Percentiles rank a stretch among this genome's conserved stretches.
phyloP scores from a whole-genome alignment of 257 asterid species.

The Parsonsia alboflavescens region DNA sequence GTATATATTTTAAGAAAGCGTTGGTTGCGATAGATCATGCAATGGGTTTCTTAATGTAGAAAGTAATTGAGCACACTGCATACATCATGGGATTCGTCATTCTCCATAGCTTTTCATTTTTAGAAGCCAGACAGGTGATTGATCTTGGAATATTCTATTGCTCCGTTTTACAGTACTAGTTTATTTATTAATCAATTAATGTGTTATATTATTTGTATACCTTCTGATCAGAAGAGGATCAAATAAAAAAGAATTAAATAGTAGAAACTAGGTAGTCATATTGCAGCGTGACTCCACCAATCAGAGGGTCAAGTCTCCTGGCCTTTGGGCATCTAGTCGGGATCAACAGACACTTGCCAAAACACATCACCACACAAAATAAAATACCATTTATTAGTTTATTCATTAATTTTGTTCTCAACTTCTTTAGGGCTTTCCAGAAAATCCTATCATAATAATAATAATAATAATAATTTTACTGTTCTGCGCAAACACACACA shows the following conservation, averaged over 20 bases:
- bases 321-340: slow-evolving; percentile 18
- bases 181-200: neutral
- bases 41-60: slow-evolving; percentile 3
- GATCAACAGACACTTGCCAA: slow-evolving; percentile 26
- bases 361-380: slow-evolving; percentile 19
- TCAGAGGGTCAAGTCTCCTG: slow-evolving; percentile 8
- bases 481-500: no score
- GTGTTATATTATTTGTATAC: neutral
- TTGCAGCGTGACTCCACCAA: slow-evolving; percentile 4
- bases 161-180: no score
- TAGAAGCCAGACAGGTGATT: slow-evolving; percentile 8
- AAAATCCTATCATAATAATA: neutral
- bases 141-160: slow-evolving; percentile 13
- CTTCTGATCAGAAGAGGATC: neutral
- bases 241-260: neutral
- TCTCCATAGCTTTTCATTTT: slow-evolving; percentile 18
- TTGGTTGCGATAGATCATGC: neutral
- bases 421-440: neutral
- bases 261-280: neutral
- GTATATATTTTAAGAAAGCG: neutral
- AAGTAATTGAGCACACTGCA: neutral
- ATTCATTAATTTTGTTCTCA: neutral
- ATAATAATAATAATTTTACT: no score
- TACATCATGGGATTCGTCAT: slow-evolving; percentile 27
- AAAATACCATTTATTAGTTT: slow-evolving; percentile 13